phyloP scores from a whole-genome alignment of 306 rosid genomes.

The Alnus glutinosa region DNA sequence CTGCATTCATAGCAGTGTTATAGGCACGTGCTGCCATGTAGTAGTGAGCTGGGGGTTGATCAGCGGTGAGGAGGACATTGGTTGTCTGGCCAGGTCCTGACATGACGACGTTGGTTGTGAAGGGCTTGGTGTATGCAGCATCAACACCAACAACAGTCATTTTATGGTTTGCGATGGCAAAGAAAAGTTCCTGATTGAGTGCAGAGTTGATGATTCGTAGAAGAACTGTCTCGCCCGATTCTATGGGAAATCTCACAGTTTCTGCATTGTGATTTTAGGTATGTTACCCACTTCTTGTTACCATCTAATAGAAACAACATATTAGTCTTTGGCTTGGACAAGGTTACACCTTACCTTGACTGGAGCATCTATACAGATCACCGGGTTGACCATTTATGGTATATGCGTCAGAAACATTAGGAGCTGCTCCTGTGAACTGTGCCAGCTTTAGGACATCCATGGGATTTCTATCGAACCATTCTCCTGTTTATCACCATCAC shows the following conservation, averaged over 20 bases:
- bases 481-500: constrained; percentile 56
- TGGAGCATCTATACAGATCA: constrained; percentile 77
- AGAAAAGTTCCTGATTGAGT: constrained; percentile 86
- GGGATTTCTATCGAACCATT: constrained; percentile 87
- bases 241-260: constrained; percentile 57
- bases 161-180: constrained; percentile 73
- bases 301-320: constrained; percentile 10
- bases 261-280: constrained; percentile 44
- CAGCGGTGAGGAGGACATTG: constrained; percentile 66
- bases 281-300: constrained; percentile 2
- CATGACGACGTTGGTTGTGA: constrained; percentile 64
- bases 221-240: constrained; percentile 65
- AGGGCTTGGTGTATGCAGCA: constrained; percentile 74
- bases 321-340: not conserved
- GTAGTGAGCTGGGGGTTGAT: constrained; percentile 74
- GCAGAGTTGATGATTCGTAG: constrained; percentile 73
- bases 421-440: constrained; percentile 79
- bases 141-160: constrained; percentile 77
- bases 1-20: constrained; percentile 63
- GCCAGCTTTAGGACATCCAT: constrained; percentile 56
- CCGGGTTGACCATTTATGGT: constrained; percentile 95
- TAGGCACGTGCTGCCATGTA: constrained; percentile 78
- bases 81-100: constrained; percentile 91
- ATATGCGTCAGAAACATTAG: constrained; percentile 72
- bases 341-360: constrained; percentile 45